A percentile compares a stretch with the other conserved stretches of the same genome.
Conservation (phyloP, 129 eudicot genomes). For the Flaveria brownii region DNA sequence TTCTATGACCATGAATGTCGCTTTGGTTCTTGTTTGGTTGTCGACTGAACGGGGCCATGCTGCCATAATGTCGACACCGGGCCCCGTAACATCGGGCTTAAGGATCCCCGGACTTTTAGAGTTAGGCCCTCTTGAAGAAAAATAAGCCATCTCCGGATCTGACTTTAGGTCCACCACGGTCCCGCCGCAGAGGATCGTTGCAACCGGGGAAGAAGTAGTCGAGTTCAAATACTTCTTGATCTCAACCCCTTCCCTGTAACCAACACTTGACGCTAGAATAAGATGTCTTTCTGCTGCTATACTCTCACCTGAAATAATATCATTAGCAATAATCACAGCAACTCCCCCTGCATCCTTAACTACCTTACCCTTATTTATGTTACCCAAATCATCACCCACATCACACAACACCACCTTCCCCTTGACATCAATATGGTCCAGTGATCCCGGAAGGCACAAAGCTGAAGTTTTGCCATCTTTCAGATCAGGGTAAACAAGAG, state of each 20-base stretch:
- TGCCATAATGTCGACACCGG: conserved; percentile 56
- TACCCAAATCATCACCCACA: not conserved
- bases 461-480: too few relatives aligned
- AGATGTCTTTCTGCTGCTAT: conserved; percentile 39
- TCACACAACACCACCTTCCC: conserved; percentile 21
- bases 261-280: conserved; percentile 49
- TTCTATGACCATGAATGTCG: conserved; percentile 34
- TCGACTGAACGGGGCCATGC: conserved; percentile 51
- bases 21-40: conserved; percentile 26
- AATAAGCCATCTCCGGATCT: conserved; percentile 49
- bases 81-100: conserved; percentile 58
- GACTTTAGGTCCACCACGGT: conserved; percentile 29
- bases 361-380: conserved; percentile 28
- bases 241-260: conserved; percentile 37
- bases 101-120: conserved; percentile 47
- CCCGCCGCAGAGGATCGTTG: conserved; percentile 44
- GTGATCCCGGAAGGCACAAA: not conserved
- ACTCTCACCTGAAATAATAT: conserved; percentile 21
- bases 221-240: conserved; percentile 40
- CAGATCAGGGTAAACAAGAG: too few relatives aligned
- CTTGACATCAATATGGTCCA: conserved; percentile 28
- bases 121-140: conserved; percentile 61
- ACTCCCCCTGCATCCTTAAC: conserved; percentile 58
- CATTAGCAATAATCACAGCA: conserved; percentile 51
- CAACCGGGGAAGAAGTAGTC: conserved; percentile 41